Conservation (phyloP, 2,329 filamentous ascomycete genomes). For the Trichophyton equinum region DNA sequence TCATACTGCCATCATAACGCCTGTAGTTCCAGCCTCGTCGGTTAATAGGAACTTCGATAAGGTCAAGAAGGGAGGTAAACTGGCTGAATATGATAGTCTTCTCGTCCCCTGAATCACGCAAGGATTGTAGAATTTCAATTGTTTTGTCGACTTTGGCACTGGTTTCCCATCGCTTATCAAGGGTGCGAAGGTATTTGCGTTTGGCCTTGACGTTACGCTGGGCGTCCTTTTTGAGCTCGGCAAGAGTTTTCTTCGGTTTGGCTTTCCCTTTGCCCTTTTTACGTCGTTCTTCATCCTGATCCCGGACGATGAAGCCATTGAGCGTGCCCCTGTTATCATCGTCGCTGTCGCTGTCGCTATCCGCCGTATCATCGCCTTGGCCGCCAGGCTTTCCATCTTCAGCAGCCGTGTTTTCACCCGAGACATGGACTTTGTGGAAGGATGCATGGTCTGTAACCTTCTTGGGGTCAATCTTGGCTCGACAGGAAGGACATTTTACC, state of each 20-base stretch:
- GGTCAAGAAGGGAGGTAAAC: constrained; percentile 65
- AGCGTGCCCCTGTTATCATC: constrained; percentile 35
- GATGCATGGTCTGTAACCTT: constrained; percentile 61
- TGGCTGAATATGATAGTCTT: constrained; percentile 76
- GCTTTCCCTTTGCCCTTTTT: constrained; percentile 34
- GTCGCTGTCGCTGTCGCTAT: constrained; percentile 24
- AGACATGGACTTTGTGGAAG: constrained; percentile 62
- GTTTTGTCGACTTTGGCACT: constrained; percentile 65
- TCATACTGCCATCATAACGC: constrained; percentile 70
- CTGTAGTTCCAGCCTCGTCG: constrained; percentile 46
- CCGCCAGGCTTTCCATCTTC: constrained; percentile 21
- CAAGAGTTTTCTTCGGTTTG: constrained; percentile 43
- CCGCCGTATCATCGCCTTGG: constrained; percentile 24
- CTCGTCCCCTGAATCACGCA: constrained; percentile 42
- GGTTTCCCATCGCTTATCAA: constrained; percentile 56
- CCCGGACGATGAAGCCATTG: constrained; percentile 44
- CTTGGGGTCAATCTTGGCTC: constrained; percentile 51
- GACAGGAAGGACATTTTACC: constrained; percentile 64
- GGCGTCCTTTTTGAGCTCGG: constrained; percentile 55
- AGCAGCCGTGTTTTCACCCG: constrained; percentile 37
- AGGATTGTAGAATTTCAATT: constrained; percentile 48
- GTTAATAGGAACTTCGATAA: constrained; percentile 59
- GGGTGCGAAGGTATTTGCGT: constrained; percentile 54
- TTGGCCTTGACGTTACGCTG: constrained; percentile 52
- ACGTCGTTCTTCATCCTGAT: constrained; percentile 17